Evolutionary conservation across 2,329 filamentous ascomycete genomes (phyloP), one percentile per base, ranked within the genome.

Genomic region (Alternaria postmessia): DNA sequence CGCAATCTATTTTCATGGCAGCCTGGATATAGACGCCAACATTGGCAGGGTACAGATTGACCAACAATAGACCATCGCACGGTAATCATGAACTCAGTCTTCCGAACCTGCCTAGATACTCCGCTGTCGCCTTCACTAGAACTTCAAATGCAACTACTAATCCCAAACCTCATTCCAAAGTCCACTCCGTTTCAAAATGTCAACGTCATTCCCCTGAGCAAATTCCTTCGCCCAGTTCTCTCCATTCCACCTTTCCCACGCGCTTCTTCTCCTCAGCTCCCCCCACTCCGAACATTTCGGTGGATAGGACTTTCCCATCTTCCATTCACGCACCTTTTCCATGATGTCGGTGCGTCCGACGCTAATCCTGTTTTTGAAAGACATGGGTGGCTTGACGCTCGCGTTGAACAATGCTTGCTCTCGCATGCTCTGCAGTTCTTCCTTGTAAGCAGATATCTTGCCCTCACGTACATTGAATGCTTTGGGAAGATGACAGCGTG

Each of bases 191-290:
- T 7, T 38, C 39, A 61, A 14, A 30, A 58, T 18, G 4, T 54
- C 51, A 4, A 54, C n/a, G 4, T 54, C 53, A 6, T 38, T 51
- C 32, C 22, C 42, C 7, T 7, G 36, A 16, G 38, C 53, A 18
- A 9, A 26, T 4, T 56, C 43, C 39, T 6, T 36, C 8, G 26
- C 47, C 60, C 60, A 63, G 22, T 24, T 28, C 18, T 36, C 8
- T 7, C 43, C 62, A n/a, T 56, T 38, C 64, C 62, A 64, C 44
- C 54, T 57, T 54, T 63, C 47, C 56, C 57, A 62, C 14, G 6
- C n/a, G 3, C 38, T 22, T 24, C 41, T 48, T 26, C 34, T 41
- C 16, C 54, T 32, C 7, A 48, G 14, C 2, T 47, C 43, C 18
- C 20, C 12, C 43, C 54, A 62, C 36, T 18, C 51, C 2, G 12